A percentile compares a stretch with the other conserved stretches of the same genome.
These are phyloP conservation scores for Pseudocercospora fuligena DNA, from an alignment of 2,329 filamentous ascomycete species.

Conservation along the genomic window DNA sequence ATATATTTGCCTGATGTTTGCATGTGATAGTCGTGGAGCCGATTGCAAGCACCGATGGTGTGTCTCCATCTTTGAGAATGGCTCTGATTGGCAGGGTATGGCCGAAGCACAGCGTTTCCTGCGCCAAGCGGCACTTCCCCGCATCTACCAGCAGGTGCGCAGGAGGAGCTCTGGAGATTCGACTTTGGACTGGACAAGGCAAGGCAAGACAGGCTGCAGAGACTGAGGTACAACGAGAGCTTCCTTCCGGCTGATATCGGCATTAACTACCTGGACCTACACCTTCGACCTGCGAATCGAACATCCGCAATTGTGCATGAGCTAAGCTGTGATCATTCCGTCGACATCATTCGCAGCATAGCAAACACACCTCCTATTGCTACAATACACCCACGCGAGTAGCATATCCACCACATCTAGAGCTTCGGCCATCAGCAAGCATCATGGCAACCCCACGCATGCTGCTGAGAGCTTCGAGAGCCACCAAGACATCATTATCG, in stretches of 20 bases:
- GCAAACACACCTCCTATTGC: constrained; percentile 2
- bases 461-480: constrained; percentile 7
- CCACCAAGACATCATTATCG: constrained; percentile 15
- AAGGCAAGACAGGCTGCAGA: not conserved
- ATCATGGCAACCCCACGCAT: constrained; percentile 11
- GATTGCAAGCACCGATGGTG: not conserved
- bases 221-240: not conserved
- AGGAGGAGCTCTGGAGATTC: not conserved
- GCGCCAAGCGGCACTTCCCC: not conserved
- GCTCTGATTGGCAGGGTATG: not conserved
- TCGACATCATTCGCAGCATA: not conserved
- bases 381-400: not conserved
- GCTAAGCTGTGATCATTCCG: not conserved
- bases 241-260: not conserved
- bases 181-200: not conserved
- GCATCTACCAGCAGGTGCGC: not conserved
- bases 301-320: not conserved
- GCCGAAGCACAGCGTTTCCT: not conserved
- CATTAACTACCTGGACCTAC: not conserved
- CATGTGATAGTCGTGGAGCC: not conserved
- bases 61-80: not conserved
- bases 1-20: not conserved
- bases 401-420: not conserved
- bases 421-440: constrained; percentile 9
- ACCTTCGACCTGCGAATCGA: not conserved